Base-by-base conservation (phyloP, 2,329 filamentous ascomycete genomes). In the Fusarium sp. region DNA sequence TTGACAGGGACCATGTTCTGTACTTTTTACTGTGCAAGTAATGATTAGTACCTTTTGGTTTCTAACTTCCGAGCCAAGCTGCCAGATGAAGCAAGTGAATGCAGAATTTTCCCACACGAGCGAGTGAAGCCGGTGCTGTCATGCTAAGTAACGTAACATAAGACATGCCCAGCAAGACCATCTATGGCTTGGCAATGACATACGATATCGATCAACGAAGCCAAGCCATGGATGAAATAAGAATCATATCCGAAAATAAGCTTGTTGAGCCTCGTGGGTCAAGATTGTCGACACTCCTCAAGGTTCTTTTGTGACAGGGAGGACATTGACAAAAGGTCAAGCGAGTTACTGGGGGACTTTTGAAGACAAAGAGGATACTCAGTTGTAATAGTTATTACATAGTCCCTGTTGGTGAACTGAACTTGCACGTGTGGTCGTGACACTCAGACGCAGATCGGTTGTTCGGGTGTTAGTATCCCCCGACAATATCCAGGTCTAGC, bases 21-120 rank as follows among this genome's bases (percentile, higher is more conserved):
- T 75, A 74, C 64, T 58, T 69, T 75, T 68, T 74, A 74, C 69
- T 74, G 71, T 73, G 58, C 61, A 67, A 67, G 67, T 70, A 69
- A 72, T 63, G 30, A 69, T 68, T 59, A 71, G 72, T 64, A 65
- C 53, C 52, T 72, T 55, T 63, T 73, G 56, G 67, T 65, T 67
- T 74, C 57, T 51, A 60, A 56, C 13, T 11, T 49, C 32, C 24
- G 34, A 44, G 38, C 44, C 22, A 56, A 58, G 55, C 47, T 69
- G 27, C 47, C 48, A 45, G 45, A 63, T 57, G 58, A 47, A 51
- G 63, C 49, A 59, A 61, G 59, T 66, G 54, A 62, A 56, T 32
- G 58, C 29, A 44, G 27, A 47, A 15, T 24, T 53, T 43, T 44
- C 54, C 54, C 22, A 10, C 44, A 25, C n/a, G 47, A 49, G 40